Conservation (phyloP, 1,284 basidiomycete species). For the Coriolopsis trogii region DNA sequence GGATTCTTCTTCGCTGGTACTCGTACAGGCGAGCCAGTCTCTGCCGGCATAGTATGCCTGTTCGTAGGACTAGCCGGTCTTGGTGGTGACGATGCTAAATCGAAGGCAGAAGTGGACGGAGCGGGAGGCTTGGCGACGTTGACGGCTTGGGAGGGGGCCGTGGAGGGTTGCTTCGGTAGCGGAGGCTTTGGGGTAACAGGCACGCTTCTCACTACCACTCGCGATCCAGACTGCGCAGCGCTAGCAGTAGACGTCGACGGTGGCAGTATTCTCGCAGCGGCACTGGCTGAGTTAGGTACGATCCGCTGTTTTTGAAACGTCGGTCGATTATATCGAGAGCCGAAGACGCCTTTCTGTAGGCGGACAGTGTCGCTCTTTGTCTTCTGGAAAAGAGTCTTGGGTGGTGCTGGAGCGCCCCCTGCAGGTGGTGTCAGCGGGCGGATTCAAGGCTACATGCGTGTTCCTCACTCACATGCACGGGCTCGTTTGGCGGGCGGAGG, state of each 20-base stretch:
- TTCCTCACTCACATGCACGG: slow-evolving; percentile 46
- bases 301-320: slow-evolving; percentile 50
- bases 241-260: slow-evolving; percentile 28
- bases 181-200: slow-evolving; percentile 22
- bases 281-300: slow-evolving; percentile 39
- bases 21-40: slow-evolving; percentile 10
- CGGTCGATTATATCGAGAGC: slow-evolving; percentile 48
- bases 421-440: neutral
- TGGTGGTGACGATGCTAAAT: neutral
- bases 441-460: slow-evolving; percentile 1
- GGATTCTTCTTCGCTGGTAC: slow-evolving; percentile 58
- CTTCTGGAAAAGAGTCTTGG: slow-evolving; percentile 77
- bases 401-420: slow-evolving; percentile 54
- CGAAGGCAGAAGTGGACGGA: slow-evolving; percentile 21
- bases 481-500: slow-evolving; percentile 63
- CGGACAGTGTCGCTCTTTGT: slow-evolving; percentile 69
- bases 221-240: slow-evolving; percentile 28
- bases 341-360: slow-evolving; percentile 63
- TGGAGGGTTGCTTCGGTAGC: slow-evolving; percentile 4
- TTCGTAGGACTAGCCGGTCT: slow-evolving; percentile 5
- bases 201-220: slow-evolving; percentile 36
- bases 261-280: slow-evolving; percentile 36
- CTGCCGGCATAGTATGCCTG: too few relatives aligned
- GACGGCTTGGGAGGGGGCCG: neutral
- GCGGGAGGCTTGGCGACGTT: neutral